Evolutionary conservation across 805 yeast species (phyloP).

Genomic region (Lachancea meyersii): DNA sequence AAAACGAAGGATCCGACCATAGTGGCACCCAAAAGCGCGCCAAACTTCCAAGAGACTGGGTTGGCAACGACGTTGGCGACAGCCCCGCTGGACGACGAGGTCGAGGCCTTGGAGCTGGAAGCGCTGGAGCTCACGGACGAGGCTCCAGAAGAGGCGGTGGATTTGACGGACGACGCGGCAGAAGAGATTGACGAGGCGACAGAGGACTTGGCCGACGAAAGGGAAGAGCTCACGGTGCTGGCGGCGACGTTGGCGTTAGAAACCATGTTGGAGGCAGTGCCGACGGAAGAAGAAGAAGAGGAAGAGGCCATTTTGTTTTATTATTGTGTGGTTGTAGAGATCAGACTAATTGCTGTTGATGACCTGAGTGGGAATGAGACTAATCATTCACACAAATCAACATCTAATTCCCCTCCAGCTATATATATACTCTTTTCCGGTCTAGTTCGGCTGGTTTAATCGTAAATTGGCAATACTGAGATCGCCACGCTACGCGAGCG

Average conservation of each 20-base stretch:
- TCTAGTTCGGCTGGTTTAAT: neutral
- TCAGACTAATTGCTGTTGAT: neutral
- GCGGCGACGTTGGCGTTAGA: conserved; percentile 5
- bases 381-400: no score
- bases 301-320: conserved; percentile 2
- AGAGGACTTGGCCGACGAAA: neutral
- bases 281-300: conserved; percentile 15
- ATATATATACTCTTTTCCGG: neutral
- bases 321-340: neutral
- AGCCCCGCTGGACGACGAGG: conserved; percentile 20
- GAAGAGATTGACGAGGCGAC: conserved; percentile 3
- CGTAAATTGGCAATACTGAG: neutral
- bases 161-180: conserved; percentile 7
- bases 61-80: conserved; percentile 33
- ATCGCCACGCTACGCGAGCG: neutral
- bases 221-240: neutral
- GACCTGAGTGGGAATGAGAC: no score
- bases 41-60: conserved; percentile 38
- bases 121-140: conserved; percentile 13
- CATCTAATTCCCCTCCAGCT: neutral
- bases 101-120: neutral
- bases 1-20: conserved; percentile 36
- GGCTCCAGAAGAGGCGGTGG: conserved; percentile 10
- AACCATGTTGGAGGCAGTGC: conserved; percentile 4
- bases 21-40: conserved; percentile 36